Base-by-base conservation (phyloP, 768 basidiomycete genomes). In the Hortiboletus campestris region DNA sequence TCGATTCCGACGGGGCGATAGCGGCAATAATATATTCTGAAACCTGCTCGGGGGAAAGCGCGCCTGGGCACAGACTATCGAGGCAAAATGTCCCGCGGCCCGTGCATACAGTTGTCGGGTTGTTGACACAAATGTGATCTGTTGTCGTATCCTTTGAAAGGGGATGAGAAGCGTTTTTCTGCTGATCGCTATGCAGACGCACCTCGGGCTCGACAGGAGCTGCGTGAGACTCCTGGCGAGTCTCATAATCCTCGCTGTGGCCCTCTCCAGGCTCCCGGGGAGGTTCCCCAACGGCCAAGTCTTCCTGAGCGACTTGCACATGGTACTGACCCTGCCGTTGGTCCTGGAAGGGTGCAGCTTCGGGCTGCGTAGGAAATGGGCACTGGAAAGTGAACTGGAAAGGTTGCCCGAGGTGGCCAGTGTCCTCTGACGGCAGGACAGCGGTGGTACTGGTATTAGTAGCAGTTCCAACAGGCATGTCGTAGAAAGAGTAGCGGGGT, bases 21-120 rank as follows among this genome's bases (percentile, higher is more conserved):
- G 10, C 3, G 6, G 31, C 4, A 3, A 36, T 0, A 9, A 35
- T 0, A 7, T 1, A 19, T 1, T 6, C 4, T 2, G 4, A 0
- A 13, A 28, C 1, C n/a, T 20, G 8, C 22, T 32, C 16, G 6
- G 12, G 0, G 14, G 53, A 34, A 11, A 55, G 2, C 4, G 0
- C 5, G 1, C 6, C 1, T 2, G 32, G 31, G 19, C 0, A 6
- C 29, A 56, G 16, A 10, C 12, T 1, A 1, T 58, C 25, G 6
- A 31, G 0, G 17, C 43, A 52, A 9, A 20, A 1, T 2, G 0
- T 0, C 17, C 17, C 44, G 10, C 1, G 4, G 2, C 22, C 38
- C 17, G 4, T 2, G 12, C 39, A 58, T 6, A 1, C 1, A 2
- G 14, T 7, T 0, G 6, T 1, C 7, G 32, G 20, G 9, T 46